These are phyloP conservation scores for Nicotiana obtusifolia DNA, from an alignment of 257 asterid genomes.

Conservation along the genomic window DNA sequence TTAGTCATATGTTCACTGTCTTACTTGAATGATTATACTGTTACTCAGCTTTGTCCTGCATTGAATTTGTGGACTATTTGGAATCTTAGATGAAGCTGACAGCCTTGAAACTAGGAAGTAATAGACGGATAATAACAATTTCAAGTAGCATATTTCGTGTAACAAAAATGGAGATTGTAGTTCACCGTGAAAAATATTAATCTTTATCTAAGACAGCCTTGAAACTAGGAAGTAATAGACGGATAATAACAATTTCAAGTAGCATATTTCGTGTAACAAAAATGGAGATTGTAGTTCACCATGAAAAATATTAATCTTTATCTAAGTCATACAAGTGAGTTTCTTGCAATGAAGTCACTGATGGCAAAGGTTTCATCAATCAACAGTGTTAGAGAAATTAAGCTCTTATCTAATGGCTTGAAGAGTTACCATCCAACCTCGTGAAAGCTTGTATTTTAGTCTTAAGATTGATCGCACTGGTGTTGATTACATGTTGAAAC, in stretches of 20 bases:
- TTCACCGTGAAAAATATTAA: no score
- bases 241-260: neutral
- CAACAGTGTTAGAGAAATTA: neutral
- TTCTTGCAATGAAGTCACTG: neutral
- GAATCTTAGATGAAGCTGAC: neutral
- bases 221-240: neutral
- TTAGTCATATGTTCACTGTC: neutral
- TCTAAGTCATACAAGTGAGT: neutral
- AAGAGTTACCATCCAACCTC: neutral
- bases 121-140: no score
- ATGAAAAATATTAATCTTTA: neutral
- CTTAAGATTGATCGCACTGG: neutral
- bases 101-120: no score
- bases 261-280: neutral
- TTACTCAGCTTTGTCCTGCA: slow-evolving; percentile 1
- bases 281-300: neutral
- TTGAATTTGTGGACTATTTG: neutral
- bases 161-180: no score
- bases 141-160: no score
- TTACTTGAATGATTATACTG: neutral
- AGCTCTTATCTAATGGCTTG: neutral
- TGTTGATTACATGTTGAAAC: neutral
- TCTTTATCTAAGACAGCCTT: no score
- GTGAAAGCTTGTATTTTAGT: neutral
- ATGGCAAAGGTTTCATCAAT: neutral